These are phyloP conservation scores for Fusarium papillatum DNA, from an alignment of 2,329 filamentous ascomycete species.

Conservation along the genomic window DNA sequence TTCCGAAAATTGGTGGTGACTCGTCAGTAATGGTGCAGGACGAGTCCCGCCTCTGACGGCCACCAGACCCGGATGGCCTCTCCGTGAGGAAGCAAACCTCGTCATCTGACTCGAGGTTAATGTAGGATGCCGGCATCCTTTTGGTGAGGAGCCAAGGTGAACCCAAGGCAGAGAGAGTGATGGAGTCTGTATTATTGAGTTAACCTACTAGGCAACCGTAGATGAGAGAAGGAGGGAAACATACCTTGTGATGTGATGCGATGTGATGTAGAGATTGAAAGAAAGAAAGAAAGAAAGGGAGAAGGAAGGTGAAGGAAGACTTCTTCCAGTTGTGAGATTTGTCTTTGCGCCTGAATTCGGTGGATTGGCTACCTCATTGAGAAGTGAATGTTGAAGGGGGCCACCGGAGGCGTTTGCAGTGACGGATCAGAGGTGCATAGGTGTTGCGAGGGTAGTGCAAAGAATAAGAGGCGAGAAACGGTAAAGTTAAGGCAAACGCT, in stretches of 20 bases:
- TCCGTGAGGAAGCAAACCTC: slow-evolving; percentile 35
- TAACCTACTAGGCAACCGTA: background rate
- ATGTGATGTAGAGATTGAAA: background rate
- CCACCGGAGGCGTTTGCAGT: background rate
- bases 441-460: background rate
- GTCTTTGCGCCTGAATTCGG: background rate
- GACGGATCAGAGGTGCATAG: background rate
- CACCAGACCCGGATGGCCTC: background rate
- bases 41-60: slow-evolving; percentile 21
- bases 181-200: slow-evolving; percentile 13
- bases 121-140: slow-evolving; percentile 19
- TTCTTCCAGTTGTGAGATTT: background rate
- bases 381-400: background rate
- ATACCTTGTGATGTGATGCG: background rate
- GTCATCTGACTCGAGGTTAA: slow-evolving; percentile 14
- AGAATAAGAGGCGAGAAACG: background rate
- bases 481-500: background rate
- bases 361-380: background rate
- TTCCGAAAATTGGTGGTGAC: background rate
- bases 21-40: slow-evolving; percentile 42
- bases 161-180: slow-evolving; percentile 2
- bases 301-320: background rate
- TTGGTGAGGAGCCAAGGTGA: background rate
- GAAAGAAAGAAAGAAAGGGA: background rate
- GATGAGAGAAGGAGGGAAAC: background rate